Evolutionary conservation across 768 basidiomycete species (phyloP), one percentile per base, ranked within the genome.

Genomic region (Cystobasidium tubakii): DNA sequence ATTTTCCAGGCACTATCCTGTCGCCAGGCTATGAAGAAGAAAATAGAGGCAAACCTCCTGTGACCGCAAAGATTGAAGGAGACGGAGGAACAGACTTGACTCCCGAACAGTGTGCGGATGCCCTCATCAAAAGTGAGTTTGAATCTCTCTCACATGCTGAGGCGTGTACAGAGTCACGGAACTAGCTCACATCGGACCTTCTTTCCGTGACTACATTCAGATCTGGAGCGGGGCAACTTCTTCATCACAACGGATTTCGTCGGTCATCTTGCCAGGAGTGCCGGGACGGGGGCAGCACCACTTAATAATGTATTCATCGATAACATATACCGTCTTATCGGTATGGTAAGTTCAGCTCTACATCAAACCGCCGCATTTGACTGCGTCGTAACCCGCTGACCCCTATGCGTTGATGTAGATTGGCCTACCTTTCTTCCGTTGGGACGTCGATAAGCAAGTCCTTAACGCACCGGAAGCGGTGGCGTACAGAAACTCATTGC

Each of bases 1-100:
- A 87, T 82, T 88, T 91, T 82, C 91, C 93, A 0, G 85, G 85
- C 0, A 90, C 90, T 0, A 94, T 96, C 83, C 85, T 83, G 76
- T 87, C 87, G 0, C 88, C 90, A 0, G 91, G 92, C 0, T 89
- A 84, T 75, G 87, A 88, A 21, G 84, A 86, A 72, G 92, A 94
- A 80, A 87, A 90, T 80, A 85, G 84, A 77, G 85, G 84, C 9
- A 95, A 95, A 77, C 93, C 92, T 0, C 84, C 83, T 33, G 85
- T 95, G 73, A 87, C 87, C 12, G 84, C 84, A 64, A 87, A 88
- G 76, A 88, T 96, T 53, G 93, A 94, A 80, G 88, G 86, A 44
- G 82, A 84, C 0, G 92, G 92, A 78, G 92, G 92, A 78, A 84
- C 83, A 31, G 87, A 88, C 0, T 74, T 86, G 72, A 86, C 86